phyloP scores from a whole-genome alignment of 2,329 filamentous ascomycete genomes.

The Neonectria punicea region DNA sequence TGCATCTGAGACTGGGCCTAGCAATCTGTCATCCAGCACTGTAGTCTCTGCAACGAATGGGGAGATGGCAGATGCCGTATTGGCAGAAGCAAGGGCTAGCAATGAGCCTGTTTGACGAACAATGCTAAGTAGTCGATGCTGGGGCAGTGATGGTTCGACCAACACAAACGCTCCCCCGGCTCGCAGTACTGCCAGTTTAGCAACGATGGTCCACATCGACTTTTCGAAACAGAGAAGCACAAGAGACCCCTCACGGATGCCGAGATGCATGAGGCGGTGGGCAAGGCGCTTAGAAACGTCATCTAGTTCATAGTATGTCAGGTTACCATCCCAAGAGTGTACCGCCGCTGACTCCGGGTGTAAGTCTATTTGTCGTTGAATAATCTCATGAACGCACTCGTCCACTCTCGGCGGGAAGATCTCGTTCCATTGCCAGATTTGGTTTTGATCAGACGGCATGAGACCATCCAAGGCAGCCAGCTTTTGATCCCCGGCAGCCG shows the following conservation, averaged over 20 bases:
- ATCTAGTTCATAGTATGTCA: background rate
- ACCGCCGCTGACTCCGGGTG: slow-evolving; percentile 46
- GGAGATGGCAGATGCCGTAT: background rate
- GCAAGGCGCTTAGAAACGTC: background rate
- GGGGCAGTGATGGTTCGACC: background rate
- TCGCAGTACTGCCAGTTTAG: background rate
- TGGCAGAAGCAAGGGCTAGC: background rate
- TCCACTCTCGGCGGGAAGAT: slow-evolving; percentile 19
- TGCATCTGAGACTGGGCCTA: background rate
- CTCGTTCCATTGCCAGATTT: slow-evolving; percentile 34
- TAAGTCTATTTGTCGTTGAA: slow-evolving; percentile 18
- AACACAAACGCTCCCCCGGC: slow-evolving; percentile 2
- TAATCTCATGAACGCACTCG: slow-evolving; percentile 35
- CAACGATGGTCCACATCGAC: slow-evolving; percentile 4
- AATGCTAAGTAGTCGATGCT: background rate
- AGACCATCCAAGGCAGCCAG: background rate
- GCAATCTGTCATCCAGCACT: background rate
- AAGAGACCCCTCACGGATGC: background rate
- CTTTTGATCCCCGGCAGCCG: background rate
- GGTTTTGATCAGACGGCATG: background rate
- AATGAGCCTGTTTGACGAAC: background rate
- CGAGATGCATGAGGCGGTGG: background rate
- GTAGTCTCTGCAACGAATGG: background rate
- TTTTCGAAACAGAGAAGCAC: slow-evolving; percentile 2
- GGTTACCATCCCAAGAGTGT: slow-evolving; percentile 4